These are phyloP conservation scores for Fonsecaea erecta DNA, from an alignment of 2,329 filamentous ascomycete genomes.

Conservation along the genomic window DNA sequence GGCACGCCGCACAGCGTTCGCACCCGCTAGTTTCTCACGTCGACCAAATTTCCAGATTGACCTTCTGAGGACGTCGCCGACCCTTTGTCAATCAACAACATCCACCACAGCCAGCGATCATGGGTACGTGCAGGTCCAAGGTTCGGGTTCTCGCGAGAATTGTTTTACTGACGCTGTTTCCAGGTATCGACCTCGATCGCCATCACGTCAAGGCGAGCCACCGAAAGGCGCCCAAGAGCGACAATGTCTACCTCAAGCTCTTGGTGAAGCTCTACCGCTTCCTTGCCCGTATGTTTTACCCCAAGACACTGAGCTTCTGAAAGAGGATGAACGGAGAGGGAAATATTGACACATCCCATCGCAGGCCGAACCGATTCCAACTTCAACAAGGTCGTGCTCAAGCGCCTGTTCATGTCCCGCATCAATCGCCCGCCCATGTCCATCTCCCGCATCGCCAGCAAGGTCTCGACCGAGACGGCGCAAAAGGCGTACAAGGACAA, in stretches of 20 bases:
- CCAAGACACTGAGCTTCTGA: conserved; percentile 7
- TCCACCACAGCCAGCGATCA: conserved; percentile 33
- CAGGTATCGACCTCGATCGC: conserved; percentile 63
- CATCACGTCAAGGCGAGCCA: conserved; percentile 71
- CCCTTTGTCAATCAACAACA: conserved; percentile 27
- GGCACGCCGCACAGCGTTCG: conserved; percentile 28
- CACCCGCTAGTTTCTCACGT: conserved; percentile 18
- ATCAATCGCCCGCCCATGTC: conserved; percentile 97
- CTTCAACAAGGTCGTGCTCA: conserved; percentile 99
- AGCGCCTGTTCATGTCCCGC: conserved; percentile 96
- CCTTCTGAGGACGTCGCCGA: conserved; percentile 30
- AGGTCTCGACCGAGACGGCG: conserved; percentile 54
- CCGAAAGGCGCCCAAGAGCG: conserved; percentile 95
- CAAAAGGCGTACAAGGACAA: conserved; percentile 65
- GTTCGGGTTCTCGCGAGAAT: not conserved
- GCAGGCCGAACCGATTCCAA: conserved; percentile 89
- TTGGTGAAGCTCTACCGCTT: conserved; percentile 99
- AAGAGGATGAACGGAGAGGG: not conserved
- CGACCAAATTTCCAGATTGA: conserved; percentile 16
- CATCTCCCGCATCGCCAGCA: conserved; percentile 82
- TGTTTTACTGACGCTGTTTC: conserved; percentile 14
- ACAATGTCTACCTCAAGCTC: conserved; percentile 97
- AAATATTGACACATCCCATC: conserved; percentile 24
- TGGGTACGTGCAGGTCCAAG: conserved; percentile 30
- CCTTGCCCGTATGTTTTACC: conserved; percentile 81